phyloP scores from a whole-genome alignment of 2,329 filamentous ascomycete species.

The Trichoderma lentiforme region DNA sequence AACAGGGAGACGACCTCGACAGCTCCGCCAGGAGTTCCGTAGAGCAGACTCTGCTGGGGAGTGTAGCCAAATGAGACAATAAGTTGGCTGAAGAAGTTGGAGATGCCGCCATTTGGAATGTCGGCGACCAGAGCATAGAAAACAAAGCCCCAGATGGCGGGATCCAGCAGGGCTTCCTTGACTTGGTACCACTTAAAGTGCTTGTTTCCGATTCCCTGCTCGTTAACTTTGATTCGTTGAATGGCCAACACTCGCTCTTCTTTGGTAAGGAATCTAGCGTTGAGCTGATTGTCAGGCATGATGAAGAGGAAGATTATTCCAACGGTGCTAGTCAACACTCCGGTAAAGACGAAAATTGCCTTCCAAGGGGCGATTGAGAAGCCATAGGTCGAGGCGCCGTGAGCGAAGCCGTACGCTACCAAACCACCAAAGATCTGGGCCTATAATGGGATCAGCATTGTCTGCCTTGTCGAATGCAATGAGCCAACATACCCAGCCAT shows the following conservation, averaged over 20 bases:
- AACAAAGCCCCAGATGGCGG: conserved; percentile 14
- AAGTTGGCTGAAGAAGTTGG: conserved; percentile 40
- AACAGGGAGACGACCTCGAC: conserved; percentile 60
- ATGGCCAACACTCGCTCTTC: conserved; percentile 20
- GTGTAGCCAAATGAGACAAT: conserved; percentile 61
- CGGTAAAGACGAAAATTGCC: conserved; percentile 18
- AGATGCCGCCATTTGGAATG: conserved; percentile 21
- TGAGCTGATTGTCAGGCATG: conserved; percentile 18
- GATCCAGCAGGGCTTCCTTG: conserved; percentile 23
- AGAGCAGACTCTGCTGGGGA: conserved; percentile 57
- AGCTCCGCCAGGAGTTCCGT: conserved; percentile 63
- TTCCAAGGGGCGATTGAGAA: conserved; percentile 19
- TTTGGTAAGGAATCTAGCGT: conserved; percentile 15
- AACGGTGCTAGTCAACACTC: conserved; percentile 13
- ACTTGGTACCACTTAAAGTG: conserved; percentile 64
- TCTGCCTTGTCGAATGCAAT: neutral
- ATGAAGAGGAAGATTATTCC: conserved; percentile 15
- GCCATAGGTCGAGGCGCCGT: conserved; percentile 5
- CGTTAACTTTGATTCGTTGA: conserved; percentile 56
- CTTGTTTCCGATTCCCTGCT: conserved; percentile 67
- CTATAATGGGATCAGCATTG: neutral
- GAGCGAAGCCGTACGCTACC: conserved; percentile 19
- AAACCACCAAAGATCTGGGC: conserved; percentile 18
- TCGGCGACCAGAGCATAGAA: conserved; percentile 10
- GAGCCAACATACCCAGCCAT: conserved; percentile 11